Conservation (phyloP, 257 asterid species). For the Penstemon barbatus region DNA sequence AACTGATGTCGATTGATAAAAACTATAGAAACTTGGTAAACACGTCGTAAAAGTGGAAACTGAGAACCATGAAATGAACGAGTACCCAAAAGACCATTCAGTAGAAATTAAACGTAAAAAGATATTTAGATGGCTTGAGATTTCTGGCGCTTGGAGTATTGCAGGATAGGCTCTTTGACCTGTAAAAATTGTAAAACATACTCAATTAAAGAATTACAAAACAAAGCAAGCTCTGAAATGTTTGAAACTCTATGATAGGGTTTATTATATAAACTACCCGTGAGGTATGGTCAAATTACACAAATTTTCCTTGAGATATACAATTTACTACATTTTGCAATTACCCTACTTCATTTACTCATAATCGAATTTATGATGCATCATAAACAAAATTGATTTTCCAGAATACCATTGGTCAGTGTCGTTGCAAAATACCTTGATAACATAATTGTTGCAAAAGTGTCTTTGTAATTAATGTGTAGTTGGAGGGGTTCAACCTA, state of each 20-base stretch:
- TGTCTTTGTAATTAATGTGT: too few relatives aligned
- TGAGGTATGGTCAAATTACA: too few relatives aligned
- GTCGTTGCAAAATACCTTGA: too few relatives aligned
- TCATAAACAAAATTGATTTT: too few relatives aligned
- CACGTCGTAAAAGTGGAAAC: conserved; percentile 2
- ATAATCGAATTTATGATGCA: too few relatives aligned
- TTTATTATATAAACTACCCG: too few relatives aligned
- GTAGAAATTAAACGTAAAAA: conserved; percentile 2
- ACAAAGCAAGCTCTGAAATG: not conserved
- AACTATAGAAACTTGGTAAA: not conserved
- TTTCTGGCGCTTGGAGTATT: conserved; percentile 72
- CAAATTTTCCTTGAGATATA: too few relatives aligned
- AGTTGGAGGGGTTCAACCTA: too few relatives aligned
- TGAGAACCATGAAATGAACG: conserved; percentile 1
- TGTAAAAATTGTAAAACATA: conserved; percentile 27
- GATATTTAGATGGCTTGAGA: conserved; percentile 47
- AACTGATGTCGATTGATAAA: not conserved
- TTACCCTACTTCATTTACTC: too few relatives aligned
- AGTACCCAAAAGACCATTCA: not conserved
- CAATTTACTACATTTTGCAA: too few relatives aligned
- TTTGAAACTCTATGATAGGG: not conserved
- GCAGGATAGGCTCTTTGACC: conserved; percentile 89
- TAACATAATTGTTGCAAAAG: too few relatives aligned
- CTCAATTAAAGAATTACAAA: not conserved
- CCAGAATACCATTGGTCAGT: too few relatives aligned